Percentiles rank a stretch among this genome's conserved stretches.
phyloP scores from a whole-genome alignment of 441 rosid species.

The Bruguiera hainesii region DNA sequence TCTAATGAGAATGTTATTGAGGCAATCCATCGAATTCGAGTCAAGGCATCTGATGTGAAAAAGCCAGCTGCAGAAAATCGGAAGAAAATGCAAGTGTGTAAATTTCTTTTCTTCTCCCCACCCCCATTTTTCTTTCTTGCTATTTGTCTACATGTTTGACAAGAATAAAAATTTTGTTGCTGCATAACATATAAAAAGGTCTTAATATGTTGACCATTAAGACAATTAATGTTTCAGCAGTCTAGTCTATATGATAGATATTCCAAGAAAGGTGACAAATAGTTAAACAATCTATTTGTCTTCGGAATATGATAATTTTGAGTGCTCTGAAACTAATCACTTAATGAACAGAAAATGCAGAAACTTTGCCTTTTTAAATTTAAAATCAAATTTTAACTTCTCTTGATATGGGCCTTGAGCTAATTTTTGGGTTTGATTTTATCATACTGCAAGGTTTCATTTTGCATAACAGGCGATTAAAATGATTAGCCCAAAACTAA shows the following conservation, averaged over 20 bases:
- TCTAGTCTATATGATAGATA: not conserved
- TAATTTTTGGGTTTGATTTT: not conserved
- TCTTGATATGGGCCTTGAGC: no score
- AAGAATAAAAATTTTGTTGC: not conserved
- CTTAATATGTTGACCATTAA: not conserved
- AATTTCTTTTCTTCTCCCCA: not conserved
- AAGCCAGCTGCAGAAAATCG: slow-evolving; percentile 86
- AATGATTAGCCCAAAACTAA: no score
- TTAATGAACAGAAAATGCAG: not conserved
- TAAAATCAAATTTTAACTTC: no score
- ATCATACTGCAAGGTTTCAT: no score
- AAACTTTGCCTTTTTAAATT: no score
- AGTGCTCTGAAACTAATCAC: not conserved
- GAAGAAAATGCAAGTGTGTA: slow-evolving; percentile 87
- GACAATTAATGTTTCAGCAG: not conserved
- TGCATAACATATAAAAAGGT: no score
- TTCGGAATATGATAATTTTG: not conserved
- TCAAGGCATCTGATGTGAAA: slow-evolving; percentile 48
- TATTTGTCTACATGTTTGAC: not conserved
- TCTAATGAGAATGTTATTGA: slow-evolving; percentile 50
- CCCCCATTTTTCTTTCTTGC: not conserved
- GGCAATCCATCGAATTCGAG: slow-evolving; percentile 58
- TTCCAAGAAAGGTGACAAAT: not conserved
- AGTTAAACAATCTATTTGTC: not conserved
- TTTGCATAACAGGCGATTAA: no score